These are phyloP conservation scores for Sporisorium reilianum DNA, from an alignment of 1,284 basidiomycete genomes.

Conservation along the genomic window DNA sequence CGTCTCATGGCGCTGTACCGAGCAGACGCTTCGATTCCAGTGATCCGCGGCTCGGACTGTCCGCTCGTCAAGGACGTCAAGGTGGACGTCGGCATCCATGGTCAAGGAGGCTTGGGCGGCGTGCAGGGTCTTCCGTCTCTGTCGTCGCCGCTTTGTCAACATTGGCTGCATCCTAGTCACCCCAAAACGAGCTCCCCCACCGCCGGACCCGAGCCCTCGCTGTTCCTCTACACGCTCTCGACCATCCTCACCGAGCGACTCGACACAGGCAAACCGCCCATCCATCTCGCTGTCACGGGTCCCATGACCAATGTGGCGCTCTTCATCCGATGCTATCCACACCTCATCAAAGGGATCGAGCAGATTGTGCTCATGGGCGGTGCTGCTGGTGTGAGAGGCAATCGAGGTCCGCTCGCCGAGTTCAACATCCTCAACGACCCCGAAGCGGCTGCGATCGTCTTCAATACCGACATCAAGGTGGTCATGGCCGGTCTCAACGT, in stretches of 20 bases:
- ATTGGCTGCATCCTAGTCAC: conserved; percentile 33
- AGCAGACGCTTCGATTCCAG: conserved; percentile 39
- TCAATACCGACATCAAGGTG: conserved; percentile 55
- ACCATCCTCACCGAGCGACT: conserved; percentile 71
- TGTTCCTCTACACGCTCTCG: conserved; percentile 52
- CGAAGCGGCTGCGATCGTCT: conserved; percentile 61
- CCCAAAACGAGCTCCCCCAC: conserved; percentile 43
- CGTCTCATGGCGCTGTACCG: conserved; percentile 53
- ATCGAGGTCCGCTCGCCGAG: conserved; percentile 55
- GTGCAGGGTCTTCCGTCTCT: conserved; percentile 52
- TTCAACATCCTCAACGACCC: conserved; percentile 66
- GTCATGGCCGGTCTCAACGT: conserved; percentile 65
- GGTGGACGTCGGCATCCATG: conserved; percentile 58
- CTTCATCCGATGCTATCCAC: conserved; percentile 55
- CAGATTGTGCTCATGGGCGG: conserved; percentile 65
- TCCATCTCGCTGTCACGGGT: conserved; percentile 60
- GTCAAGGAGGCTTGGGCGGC: conserved; percentile 60
- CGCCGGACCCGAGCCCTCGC: conserved; percentile 41
- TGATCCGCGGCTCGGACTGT: conserved; percentile 59
- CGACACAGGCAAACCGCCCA: conserved; percentile 34
- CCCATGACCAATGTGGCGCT: conserved; percentile 63
- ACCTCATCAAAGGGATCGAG: conserved; percentile 51
- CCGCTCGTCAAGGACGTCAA: conserved; percentile 53
- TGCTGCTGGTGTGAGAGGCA: conserved; percentile 55
- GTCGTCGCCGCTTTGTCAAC: conserved; percentile 38